phyloP scores from a whole-genome alignment of 306 rosid genomes.

The Cucumis hystrix region DNA sequence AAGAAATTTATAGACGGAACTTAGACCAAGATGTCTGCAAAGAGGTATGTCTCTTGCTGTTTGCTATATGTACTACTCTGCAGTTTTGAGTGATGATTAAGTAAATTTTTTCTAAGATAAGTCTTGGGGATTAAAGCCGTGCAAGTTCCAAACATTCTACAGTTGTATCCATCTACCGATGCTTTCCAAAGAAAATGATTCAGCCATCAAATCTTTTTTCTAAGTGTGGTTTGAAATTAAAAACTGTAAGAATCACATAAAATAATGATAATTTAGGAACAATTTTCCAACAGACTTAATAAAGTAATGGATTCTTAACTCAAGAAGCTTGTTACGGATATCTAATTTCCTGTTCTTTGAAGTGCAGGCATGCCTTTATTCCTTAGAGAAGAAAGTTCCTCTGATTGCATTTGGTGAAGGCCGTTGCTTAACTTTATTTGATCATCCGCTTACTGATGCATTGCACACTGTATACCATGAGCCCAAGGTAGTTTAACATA shows the following conservation, averaged over 20 bases:
- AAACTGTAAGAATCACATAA: background rate
- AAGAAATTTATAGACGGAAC: slow-evolving; percentile 64
- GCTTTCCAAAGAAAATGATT: background rate
- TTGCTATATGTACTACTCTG: background rate
- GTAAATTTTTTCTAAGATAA: background rate
- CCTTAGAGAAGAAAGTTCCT: slow-evolving; percentile 63
- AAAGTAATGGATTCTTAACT: background rate
- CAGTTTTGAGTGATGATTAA: background rate
- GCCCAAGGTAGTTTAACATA: slow-evolving; percentile 53
- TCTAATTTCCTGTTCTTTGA: slow-evolving; percentile 5
- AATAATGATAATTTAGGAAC: background rate
- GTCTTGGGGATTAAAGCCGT: background rate
- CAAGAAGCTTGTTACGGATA: background rate
- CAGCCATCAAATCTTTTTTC: background rate
- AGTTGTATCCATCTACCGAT: background rate
- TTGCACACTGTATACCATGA: slow-evolving; percentile 67
- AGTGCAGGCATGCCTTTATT: slow-evolving; percentile 68
- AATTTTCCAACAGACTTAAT: background rate
- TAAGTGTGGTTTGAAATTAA: background rate
- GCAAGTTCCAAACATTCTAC: background rate
- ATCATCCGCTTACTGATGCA: slow-evolving; percentile 63
- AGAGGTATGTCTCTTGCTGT: slow-evolving; percentile 42
- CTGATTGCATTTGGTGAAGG: slow-evolving; percentile 64
- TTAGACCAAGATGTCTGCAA: slow-evolving; percentile 62
- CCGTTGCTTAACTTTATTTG: slow-evolving; percentile 79